Base-by-base conservation (phyloP, 2,329 filamentous ascomycete species). In the Penicillium aurantiogriseum region DNA sequence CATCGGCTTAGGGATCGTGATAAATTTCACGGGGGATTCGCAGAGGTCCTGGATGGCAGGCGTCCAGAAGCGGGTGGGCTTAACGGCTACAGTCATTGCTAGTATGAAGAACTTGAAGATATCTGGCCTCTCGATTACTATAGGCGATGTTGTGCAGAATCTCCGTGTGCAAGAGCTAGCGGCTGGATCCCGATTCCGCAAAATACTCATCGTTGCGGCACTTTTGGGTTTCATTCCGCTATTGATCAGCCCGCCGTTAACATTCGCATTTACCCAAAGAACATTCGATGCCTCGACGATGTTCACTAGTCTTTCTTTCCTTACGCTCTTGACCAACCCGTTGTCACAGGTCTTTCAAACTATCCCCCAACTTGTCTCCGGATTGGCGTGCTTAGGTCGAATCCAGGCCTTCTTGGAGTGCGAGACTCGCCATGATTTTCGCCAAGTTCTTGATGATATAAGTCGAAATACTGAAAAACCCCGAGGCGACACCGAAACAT, bases 401-500 rank as follows among this genome's bases (percentile, higher is more conserved):
- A 46, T 46, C 2, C 43, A 46, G 27, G 9, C 43, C 11, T 46
- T 33, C 17, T 33, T 46, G 4, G 43, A 46, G 27, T 15, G n/a
- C 7, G 43, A 46, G 27, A 15, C 43, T 21, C 43, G n/a, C 2
- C 27, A 46, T 9, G 43, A 46, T 4, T 46, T 46, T 17, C 43
- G 43, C 27, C 27, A 46, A 10, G 43, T 46, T 46, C 13, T 31
- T 21, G 27, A 15, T 33, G 11, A 46, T 15, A 8, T 6, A 4
- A 21, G n/a, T 7, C n/a, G 2, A 13, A 10, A 21, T 31, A 1
- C 4, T 1, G 43, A 33, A 21, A 46, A 46, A 6, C 1, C 3
- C 4, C 3, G 10, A 15, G n/a, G 5, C 0, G n/a, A 31, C 0
- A 9, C 6, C 27, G 27, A 7, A 45, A 5, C 11, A 0, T 21